Conservation (phyloP, 192 early-diverging fungal species). For the Gonapodya prolifera region DNA sequence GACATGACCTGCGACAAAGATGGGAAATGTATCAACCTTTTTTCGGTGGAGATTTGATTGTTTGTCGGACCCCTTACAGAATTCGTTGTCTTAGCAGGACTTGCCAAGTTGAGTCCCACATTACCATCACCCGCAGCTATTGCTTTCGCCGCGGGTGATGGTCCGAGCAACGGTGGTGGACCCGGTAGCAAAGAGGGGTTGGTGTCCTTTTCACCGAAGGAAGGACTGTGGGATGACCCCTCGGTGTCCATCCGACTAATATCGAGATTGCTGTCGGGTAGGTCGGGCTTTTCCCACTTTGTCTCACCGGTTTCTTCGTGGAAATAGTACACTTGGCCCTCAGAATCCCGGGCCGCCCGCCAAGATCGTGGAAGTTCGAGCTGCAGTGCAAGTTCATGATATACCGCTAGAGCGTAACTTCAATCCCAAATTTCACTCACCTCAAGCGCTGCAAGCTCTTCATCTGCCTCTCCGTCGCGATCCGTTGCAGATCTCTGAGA, state of each 20-base stretch:
- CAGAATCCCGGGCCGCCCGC: slow-evolving; percentile 16
- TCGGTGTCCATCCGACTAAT: too few relatives aligned
- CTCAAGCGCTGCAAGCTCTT: neutral
- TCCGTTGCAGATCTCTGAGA: neutral
- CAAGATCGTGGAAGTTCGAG: neutral
- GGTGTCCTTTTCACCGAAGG: too few relatives aligned
- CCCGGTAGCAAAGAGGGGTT: too few relatives aligned
- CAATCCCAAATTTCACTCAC: neutral
- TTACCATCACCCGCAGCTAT: neutral
- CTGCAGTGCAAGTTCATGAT: neutral
- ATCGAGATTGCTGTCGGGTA: neutral
- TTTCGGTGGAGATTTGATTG: too few relatives aligned
- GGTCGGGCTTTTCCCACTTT: slow-evolving; percentile 27
- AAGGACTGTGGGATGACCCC: too few relatives aligned
- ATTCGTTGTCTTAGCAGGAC: neutral
- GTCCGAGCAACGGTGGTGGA: neutral
- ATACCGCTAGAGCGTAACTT: neutral
- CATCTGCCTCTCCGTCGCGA: neutral
- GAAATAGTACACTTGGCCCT: slow-evolving; percentile 36
- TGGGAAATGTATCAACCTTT: too few relatives aligned
- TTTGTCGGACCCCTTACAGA: neutral
- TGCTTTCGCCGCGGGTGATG: neutral
- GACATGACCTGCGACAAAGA: neutral
- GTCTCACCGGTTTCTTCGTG: slow-evolving; percentile 33
- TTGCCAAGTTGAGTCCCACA: neutral